Conservation (phyloP, 805 yeast genomes). For the Monosporozyma siamensis region DNA sequence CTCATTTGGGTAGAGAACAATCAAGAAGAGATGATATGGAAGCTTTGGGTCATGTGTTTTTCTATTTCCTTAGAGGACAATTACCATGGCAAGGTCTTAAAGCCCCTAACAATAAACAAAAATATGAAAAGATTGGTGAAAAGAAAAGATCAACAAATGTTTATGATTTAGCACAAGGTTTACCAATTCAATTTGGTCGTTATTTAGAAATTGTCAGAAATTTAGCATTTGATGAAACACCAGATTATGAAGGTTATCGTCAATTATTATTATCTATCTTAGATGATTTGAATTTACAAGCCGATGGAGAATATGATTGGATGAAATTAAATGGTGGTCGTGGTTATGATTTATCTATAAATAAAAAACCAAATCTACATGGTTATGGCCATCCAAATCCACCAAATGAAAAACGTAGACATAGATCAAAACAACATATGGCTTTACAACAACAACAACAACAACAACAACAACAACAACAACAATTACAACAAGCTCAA, state of each 20-base stretch:
- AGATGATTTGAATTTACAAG: constrained; percentile 55
- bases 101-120: constrained; percentile 96
- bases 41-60: constrained; percentile 91
- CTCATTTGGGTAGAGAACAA: constrained; percentile 96
- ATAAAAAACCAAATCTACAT: constrained; percentile 87
- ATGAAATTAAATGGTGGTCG: constrained; percentile 90
- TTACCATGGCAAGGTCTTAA: constrained; percentile 98
- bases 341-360: constrained; percentile 88
- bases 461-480: constrained; percentile 26
- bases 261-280: constrained; percentile 70
- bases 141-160: constrained; percentile 87
- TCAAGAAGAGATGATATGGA: constrained; percentile 94
- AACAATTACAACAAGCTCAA: constrained; percentile 24
- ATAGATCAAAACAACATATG: constrained; percentile 18
- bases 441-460: constrained; percentile 26
- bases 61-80: constrained; percentile 88
- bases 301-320: constrained; percentile 96
- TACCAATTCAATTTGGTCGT: constrained; percentile 88
- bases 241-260: constrained; percentile 84
- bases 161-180: constrained; percentile 75
- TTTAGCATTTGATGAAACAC: constrained; percentile 85
- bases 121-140: constrained; percentile 95
- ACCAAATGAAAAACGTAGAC: constrained; percentile 39
- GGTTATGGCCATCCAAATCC: constrained; percentile 96
- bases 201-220: constrained; percentile 83